Conservation (phyloP, 768 basidiomycete genomes). For the Gautieria morchelliformis region DNA sequence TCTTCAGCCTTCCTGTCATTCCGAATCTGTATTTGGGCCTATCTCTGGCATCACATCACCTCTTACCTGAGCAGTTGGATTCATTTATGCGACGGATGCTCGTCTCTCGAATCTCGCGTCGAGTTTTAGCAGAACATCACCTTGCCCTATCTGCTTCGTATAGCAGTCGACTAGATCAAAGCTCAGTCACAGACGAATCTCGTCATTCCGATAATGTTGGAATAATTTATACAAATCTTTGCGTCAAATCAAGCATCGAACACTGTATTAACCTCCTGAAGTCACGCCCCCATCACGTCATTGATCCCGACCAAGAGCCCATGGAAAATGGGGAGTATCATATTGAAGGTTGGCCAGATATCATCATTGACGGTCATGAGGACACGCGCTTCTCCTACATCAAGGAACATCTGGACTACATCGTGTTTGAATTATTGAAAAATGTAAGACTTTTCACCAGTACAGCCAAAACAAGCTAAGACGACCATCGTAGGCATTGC, state of each 20-base stretch:
- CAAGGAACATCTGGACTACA: constrained; percentile 84
- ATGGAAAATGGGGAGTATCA: constrained; percentile 10
- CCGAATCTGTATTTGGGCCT: constrained; percentile 76
- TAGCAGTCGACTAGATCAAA: constrained; percentile 22
- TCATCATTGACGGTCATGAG: constrained; percentile 63
- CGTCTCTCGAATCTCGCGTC: constrained; percentile 78
- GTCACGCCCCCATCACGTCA: constrained; percentile 34
- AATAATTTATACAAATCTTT: constrained; percentile 71
- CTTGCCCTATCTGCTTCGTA: constrained; percentile 65
- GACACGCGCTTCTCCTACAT: constrained; percentile 74
- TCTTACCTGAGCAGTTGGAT: constrained; percentile 71
- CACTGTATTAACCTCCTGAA: constrained; percentile 53
- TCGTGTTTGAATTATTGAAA: constrained; percentile 83
- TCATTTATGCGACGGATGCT: constrained; percentile 89
- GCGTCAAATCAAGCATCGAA: constrained; percentile 60
- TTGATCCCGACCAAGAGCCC: constrained; percentile 25
- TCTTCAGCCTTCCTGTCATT: constrained; percentile 58
- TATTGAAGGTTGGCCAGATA: constrained; percentile 44
- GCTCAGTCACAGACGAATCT: constrained; percentile 33
- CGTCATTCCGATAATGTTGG: constrained; percentile 43
- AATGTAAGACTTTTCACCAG: constrained; percentile 44
- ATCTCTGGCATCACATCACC: constrained; percentile 73
- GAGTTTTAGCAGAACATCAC: constrained; percentile 85
- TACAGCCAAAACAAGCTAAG: not conserved
- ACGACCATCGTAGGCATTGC: constrained; percentile 45